Conservation (phyloP, 2,329 filamentous ascomycete species). For the Furcasterigmium furcatum region DNA sequence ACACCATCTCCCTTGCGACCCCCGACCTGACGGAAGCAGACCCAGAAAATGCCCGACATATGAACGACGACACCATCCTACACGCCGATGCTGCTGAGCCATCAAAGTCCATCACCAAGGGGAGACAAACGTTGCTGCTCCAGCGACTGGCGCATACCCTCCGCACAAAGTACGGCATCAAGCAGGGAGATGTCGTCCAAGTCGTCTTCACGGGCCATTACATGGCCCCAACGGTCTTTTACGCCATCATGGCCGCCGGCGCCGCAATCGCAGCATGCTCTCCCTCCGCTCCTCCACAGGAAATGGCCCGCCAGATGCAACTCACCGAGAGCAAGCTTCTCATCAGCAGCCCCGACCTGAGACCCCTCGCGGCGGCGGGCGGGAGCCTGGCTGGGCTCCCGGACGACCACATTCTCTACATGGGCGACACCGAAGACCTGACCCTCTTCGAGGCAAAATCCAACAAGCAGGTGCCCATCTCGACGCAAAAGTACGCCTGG, state of each 20-base stretch:
- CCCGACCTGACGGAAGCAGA: too few relatives aligned
- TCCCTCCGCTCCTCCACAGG: constrained; percentile 43
- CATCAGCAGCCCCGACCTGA: constrained; percentile 44
- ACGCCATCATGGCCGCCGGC: constrained; percentile 53
- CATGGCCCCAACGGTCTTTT: constrained; percentile 50
- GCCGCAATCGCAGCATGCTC: constrained; percentile 57
- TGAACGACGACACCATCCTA: constrained; percentile 45
- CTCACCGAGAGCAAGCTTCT: constrained; percentile 34
- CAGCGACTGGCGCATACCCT: constrained; percentile 53
- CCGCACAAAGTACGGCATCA: constrained; percentile 46
- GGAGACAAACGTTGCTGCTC: constrained; percentile 41
- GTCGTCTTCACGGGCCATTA: constrained; percentile 54
- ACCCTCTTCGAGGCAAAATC: constrained; percentile 21
- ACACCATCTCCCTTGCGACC: background rate
- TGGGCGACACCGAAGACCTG: constrained; percentile 14
- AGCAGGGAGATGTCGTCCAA: constrained; percentile 46
- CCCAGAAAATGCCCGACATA: constrained; percentile 2
- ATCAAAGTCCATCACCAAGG: constrained; percentile 49
- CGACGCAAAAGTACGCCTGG: constrained; percentile 45
- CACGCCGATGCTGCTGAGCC: constrained; percentile 57
- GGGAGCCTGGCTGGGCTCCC: constrained; percentile 42
- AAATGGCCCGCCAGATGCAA: constrained; percentile 43
- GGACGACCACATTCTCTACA: constrained; percentile 19
- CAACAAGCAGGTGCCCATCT: constrained; percentile 25
- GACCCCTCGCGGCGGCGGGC: constrained; percentile 43